Evolutionary conservation across 2,329 filamentous ascomycete genomes (phyloP), one percentile per base, ranked within the genome.

Genomic region (Clonostachys rhizophaga): DNA sequence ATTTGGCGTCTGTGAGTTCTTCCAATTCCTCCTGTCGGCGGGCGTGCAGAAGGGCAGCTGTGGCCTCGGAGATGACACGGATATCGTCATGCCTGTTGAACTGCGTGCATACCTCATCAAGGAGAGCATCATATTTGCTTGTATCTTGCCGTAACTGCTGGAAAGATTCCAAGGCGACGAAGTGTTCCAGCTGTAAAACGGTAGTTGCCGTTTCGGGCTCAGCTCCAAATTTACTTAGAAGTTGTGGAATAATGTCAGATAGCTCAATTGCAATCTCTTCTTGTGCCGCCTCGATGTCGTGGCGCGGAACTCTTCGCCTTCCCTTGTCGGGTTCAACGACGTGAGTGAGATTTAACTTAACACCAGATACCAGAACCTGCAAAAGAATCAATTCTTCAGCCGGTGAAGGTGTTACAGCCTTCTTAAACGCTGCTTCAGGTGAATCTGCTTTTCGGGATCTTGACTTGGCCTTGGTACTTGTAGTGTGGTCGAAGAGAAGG

Each of bases 181-280:
- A 82, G 59, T 92, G 89, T 61, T 95, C 89, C 40, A 99, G 73
- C 34, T 90, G 83, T 20, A 99, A 76, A 42, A 96, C 91, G 20
- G 88, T 83, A 10, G 90, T 88, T 2, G 91, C 91, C 20, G 92
- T 91, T 58, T 87, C 84, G 14, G 94, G 87, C 30, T 88, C 80
- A n/a, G 91, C 89, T 6, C 94, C 92, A 57, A 91, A 99, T 61
- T 96, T 97, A 67, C 87, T 96, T 45, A 99, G 73, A 3, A 99
- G 79, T 52, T 83, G 84, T 1, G 94, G 94, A 46, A 97, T 92
- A 13, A 88, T 75, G 36, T 79, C 75, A 9, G 90, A 89, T 36
- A 99, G 76, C 55, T 86, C 83, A 43, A 91, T 76, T 3, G 89
- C 89, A 35, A 87, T 84, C 43, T 87, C 83, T 58, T 96, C 91